Conservation (phyloP, 495 filamentous ascomycete genomes). For the Lepraria neglecta region DNA sequence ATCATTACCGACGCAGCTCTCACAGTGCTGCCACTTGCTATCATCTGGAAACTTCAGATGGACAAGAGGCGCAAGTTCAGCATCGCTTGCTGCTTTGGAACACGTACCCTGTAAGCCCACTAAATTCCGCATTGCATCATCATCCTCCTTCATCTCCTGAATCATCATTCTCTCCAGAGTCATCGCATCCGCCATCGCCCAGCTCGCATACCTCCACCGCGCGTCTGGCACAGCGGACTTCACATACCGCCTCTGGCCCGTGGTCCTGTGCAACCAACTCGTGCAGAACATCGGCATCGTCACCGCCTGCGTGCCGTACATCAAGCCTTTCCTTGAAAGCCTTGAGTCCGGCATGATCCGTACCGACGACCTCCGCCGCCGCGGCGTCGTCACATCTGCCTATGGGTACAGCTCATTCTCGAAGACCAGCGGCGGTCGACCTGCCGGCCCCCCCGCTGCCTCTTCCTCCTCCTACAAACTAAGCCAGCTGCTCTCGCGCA, state of each 20-base stretch:
- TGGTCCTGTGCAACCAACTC: constrained; percentile 11
- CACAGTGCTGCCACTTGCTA: constrained; percentile 41
- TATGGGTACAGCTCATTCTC: background rate
- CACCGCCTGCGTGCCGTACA: constrained; percentile 19
- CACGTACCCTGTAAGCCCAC: constrained; percentile 38
- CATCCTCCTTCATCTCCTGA: no score
- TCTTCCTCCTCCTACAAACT: no score
- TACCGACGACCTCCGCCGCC: constrained; percentile 7
- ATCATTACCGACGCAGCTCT: constrained; percentile 49
- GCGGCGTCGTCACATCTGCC: background rate
- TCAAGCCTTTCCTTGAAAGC: constrained; percentile 19
- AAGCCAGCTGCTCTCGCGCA: no score
- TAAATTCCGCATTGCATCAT: no score
- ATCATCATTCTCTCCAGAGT: background rate
- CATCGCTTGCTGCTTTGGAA: constrained; percentile 35
- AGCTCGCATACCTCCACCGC: constrained; percentile 5
- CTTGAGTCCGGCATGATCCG: constrained; percentile 20
- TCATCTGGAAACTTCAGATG: constrained; percentile 36
- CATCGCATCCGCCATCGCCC: constrained; percentile 11
- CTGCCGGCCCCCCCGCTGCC: no score
- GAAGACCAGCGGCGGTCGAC: no score
- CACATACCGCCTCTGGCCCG: constrained; percentile 13
- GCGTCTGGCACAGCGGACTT: constrained; percentile 1
- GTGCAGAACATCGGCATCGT: constrained; percentile 15
- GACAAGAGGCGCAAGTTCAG: constrained; percentile 37